Conservation (phyloP, 345 rosid species). For the Citrus unshiu region DNA sequence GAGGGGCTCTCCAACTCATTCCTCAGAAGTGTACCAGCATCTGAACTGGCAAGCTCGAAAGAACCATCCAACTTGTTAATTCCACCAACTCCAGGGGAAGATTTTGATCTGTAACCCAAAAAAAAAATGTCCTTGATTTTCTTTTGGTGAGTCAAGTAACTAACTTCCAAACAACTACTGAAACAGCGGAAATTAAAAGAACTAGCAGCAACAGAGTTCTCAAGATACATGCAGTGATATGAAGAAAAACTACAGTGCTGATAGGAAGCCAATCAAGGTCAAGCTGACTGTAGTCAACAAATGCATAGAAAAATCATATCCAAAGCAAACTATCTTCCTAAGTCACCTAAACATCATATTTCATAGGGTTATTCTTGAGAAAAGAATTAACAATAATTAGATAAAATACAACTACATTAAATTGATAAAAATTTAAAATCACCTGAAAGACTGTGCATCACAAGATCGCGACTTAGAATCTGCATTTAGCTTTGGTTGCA, state of each 20-base stretch:
- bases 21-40: conserved; percentile 45
- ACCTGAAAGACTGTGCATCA: conserved; percentile 81
- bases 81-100: conserved; percentile 56
- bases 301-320: neutral
- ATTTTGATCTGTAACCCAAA: conserved; percentile 58
- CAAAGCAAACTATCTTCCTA: neutral
- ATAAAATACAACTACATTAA: neutral
- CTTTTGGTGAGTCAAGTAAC: neutral
- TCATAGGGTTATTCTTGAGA: neutral
- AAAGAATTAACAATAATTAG: neutral
- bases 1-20: conserved; percentile 56
- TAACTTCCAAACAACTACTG: neutral
- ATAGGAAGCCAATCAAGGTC: neutral
- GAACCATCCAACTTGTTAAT: conserved; percentile 59
- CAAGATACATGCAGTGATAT: neutral
- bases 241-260: neutral
- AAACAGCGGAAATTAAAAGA: neutral
- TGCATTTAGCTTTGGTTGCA: conserved; percentile 50
- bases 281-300: neutral
- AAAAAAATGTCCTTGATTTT: neutral
- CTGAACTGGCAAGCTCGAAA: conserved; percentile 60
- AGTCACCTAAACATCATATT: neutral
- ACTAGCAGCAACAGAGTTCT: neutral
- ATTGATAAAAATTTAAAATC: conserved; percentile 9
- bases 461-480: conserved; percentile 70